Evolutionary conservation across 371 early-diverging fungal genomes (phyloP).

Genomic region (Lichtheimia hyalospora): DNA sequence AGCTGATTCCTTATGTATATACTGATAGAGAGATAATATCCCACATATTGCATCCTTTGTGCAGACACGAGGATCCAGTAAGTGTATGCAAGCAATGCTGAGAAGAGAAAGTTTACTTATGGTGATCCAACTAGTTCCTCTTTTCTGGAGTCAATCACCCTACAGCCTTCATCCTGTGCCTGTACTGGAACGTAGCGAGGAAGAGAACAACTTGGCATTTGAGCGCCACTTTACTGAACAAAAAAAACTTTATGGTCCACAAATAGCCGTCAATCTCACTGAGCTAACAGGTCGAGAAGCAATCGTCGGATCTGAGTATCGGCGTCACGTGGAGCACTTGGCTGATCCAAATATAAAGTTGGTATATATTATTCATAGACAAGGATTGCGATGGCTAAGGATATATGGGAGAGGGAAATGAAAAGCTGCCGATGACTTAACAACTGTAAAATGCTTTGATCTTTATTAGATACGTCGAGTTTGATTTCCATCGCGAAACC

Average conservation of each 20-base stretch:
- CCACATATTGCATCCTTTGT: constrained; percentile 63
- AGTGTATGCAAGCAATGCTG: neutral
- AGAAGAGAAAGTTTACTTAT: no score
- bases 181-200: constrained; percentile 52
- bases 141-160: constrained; percentile 74
- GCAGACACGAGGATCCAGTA: constrained; percentile 66
- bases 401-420: neutral
- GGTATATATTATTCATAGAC: neutral
- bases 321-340: constrained; percentile 39
- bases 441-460: neutral
- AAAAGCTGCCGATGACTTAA: neutral
- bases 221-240: constrained; percentile 71
- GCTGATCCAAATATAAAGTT: constrained; percentile 49
- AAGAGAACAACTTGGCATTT: constrained; percentile 51
- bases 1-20: neutral
- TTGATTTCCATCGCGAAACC: constrained; percentile 88
- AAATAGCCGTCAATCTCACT: constrained; percentile 83
- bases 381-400: neutral
- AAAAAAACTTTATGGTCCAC: constrained; percentile 67
- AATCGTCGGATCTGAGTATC: constrained; percentile 51
- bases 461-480: constrained; percentile 73
- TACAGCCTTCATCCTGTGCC: constrained; percentile 70
- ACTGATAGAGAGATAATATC: constrained; percentile 38
- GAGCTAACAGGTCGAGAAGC: constrained; percentile 55
- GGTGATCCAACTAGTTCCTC: constrained; percentile 35